These are phyloP conservation scores for Platanthera guangdongensis DNA, from an alignment of 106 monocot genomes.

Conservation along the genomic window DNA sequence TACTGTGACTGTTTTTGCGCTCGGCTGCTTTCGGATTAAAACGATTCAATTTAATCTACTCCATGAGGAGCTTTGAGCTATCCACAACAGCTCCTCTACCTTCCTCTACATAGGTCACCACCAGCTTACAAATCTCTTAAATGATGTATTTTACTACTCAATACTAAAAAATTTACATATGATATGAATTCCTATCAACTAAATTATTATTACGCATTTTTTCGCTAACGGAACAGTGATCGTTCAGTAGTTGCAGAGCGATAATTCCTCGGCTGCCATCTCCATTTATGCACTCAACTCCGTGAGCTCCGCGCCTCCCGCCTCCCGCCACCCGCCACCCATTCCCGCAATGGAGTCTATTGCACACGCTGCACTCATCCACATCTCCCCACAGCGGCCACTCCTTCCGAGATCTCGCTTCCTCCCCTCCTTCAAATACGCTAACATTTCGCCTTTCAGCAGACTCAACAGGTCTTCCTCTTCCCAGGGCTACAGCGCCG, in stretches of 20 bases:
- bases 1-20: too few species aligned
- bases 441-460: not conserved
- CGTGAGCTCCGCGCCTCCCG: not conserved
- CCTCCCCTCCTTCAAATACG: not conserved
- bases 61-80: too few species aligned
- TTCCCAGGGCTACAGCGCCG: conserved; percentile 1
- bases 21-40: too few species aligned
- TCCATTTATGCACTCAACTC: not conserved
- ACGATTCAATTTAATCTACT: too few species aligned
- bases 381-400: conserved; percentile 7
- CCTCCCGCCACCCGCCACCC: not conserved
- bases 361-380: not conserved
- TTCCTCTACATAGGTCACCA: too few species aligned
- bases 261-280: not conserved
- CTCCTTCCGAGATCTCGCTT: not conserved
- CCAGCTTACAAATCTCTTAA: too few species aligned
- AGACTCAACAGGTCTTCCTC: conserved; percentile 3
- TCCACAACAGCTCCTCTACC: too few species aligned
- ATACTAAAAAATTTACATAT: too few species aligned
- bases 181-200: too few species aligned
- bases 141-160: too few species aligned
- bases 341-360: not conserved
- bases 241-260: not conserved
- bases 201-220: too few species aligned
- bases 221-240: too few species aligned